Evolutionary conservation across 768 basidiomycete genomes (phyloP), one percentile per base, ranked within the genome.

Genomic region (Lentinula raphanica): DNA sequence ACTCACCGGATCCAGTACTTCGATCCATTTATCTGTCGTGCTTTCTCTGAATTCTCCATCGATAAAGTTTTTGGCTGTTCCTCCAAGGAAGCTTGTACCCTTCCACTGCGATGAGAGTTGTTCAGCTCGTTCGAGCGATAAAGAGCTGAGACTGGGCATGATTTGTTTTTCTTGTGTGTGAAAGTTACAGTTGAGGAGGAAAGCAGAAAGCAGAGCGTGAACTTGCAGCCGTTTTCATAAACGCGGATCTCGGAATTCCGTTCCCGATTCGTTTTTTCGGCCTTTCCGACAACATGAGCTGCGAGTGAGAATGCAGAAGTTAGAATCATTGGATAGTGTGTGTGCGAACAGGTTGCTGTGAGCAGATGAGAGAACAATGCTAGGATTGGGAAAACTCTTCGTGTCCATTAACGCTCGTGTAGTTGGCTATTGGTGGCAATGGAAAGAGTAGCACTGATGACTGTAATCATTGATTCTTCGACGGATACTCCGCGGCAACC

Each of bases 1-100:
- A 76, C 87, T 63, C 65, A 95, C 94, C 15, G 95, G 96, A 74
- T 98, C 96, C 54, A 85, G 75, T 3, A 97, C 83, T 48, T 96
- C 92, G 59, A 93, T 82, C 90, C 90, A 98, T 61, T 88, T 78
- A 1, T 78, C 72, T n/a, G 89, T 73, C 65, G 82, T 82, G 74
- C 91, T 93, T 65, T 95, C 89, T 8, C 87, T 78, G 66, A 94
- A 98, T 73, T 94, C 81, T 5, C 95, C 96, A 11, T 84, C 89
- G 58, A 98, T 90, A 72, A 88, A 94, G 70, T 94, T 94, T 81
- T 90, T 94, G 56, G 94, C 94, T 60, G 79, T 86, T 29, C 83
- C 88, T n/a, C 95, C 95, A 11, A 84, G 81, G 27, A 88, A 87
- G 58, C 79, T 90, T 2, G 95, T 95, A 40, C 95, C 95, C 62